Evolutionary conservation across 352 stramenopile species (phyloP), one percentile per base, ranked within the genome.

Genomic region (Pseudoperonospora humuli): DNA sequence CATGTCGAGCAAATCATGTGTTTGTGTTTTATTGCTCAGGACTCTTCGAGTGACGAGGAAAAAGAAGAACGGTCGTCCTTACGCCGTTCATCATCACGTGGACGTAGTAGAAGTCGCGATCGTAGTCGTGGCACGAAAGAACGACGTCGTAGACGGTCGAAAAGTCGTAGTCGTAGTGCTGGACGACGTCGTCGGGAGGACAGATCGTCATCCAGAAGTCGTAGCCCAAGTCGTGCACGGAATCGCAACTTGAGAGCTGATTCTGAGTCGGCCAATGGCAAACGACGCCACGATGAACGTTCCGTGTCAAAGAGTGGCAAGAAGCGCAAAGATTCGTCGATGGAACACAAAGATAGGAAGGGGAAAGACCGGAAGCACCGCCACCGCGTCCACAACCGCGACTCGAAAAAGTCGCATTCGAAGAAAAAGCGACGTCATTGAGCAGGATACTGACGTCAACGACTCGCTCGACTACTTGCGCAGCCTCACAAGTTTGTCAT

Each of bases 31-130:
- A 10, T 24, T 24, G 34, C 53, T 15, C 24, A 65, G 45, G 57
- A 76, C 49, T 75, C 50, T 45, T 75, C 63, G 28, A 72, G 59
- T 39, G 66, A 80, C 21, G 68, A 76, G 47, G 64, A 80, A 7
- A 48, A 80, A 7, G 54, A 54, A 45, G 57, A 75, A 19, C 37
- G 25, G 27, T 25, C 29, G 35, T 54, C 42, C 5, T 47, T 47
- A 37, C 53, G 34, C 25, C 46, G 44, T 37, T 46, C 48, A 15
- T 48, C 51, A 27, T 55, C 59, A 5, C 62, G 49, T 31, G 47
- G 52, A 45, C 57, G 57, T 43, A 75, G 50, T 42, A 48, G 37
- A 19, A 67, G 57, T n/a, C n/a, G n/a, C n/a, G n/a, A n/a, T 27
- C 57, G 67, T 10, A 70, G 55, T 47, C 57, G 56, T 15, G 76